phyloP scores from a whole-genome alignment of 805 yeast genomes.

The Myxozyma lipomycoides region DNA sequence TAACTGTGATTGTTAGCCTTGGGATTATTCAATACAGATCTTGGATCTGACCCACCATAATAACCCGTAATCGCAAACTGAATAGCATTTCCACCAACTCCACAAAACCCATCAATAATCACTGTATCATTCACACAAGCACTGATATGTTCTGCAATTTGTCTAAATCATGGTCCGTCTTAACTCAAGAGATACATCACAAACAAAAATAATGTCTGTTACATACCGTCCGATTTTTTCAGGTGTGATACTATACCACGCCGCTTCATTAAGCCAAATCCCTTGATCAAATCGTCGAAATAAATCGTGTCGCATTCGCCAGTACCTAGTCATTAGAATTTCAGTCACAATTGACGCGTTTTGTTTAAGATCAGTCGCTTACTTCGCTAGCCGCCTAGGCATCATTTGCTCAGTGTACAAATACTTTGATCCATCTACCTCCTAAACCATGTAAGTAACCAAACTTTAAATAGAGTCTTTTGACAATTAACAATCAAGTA shows the following conservation, averaged over 20 bases:
- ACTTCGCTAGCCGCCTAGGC: neutral
- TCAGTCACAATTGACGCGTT: neutral
- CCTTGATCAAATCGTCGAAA: constrained; percentile 64
- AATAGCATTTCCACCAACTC: constrained; percentile 77
- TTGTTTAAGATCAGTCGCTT: neutral
- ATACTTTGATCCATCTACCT: neutral
- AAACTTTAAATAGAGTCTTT: too few species aligned
- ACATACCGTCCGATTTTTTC: constrained; percentile 59
- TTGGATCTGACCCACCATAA: constrained; percentile 15
- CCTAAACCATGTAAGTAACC: too few species aligned
- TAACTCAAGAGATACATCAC: neutral
- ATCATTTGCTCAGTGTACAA: neutral
- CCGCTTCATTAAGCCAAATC: constrained; percentile 60
- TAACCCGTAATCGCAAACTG: constrained; percentile 52
- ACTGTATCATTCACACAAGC: neutral
- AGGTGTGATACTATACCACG: constrained; percentile 84
- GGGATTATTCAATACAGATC: constrained; percentile 20
- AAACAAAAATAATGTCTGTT: too few species aligned
- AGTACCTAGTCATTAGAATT: constrained; percentile 33
- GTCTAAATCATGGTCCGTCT: constrained; percentile 25
- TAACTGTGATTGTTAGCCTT: constrained; percentile 37
- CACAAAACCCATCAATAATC: constrained; percentile 65
- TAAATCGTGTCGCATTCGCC: constrained; percentile 54
- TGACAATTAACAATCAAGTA: too few species aligned
- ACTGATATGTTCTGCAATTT: constrained; percentile 30